phyloP scores from a whole-genome alignment of 805 yeast species.

The Candida railenensis region DNA sequence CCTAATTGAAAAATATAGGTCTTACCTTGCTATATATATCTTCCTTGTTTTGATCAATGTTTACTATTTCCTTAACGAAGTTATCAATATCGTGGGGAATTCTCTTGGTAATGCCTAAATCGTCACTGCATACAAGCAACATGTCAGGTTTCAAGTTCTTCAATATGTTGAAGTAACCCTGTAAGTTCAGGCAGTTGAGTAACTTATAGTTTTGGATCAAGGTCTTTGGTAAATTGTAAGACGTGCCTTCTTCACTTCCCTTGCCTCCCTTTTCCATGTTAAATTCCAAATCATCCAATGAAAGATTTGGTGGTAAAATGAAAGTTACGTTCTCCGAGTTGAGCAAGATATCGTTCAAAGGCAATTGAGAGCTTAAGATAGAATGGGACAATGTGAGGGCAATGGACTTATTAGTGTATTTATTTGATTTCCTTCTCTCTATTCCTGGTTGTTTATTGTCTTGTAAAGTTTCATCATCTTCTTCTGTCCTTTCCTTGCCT shows the following conservation, averaged over 20 bases:
- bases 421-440: conserved; percentile 5
- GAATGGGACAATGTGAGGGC: conserved; percentile 43
- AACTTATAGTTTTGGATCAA: conserved; percentile 35
- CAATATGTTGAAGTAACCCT: conserved; percentile 38
- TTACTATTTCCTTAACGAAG: conserved; percentile 37
- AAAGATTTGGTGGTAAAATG: conserved; percentile 43
- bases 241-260: not conserved
- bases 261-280: conserved; percentile 13
- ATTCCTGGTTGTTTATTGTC: conserved; percentile 3
- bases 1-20: conserved; percentile 15
- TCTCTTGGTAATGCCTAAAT: conserved; percentile 32
- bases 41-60: conserved; percentile 22
- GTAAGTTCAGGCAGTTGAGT: conserved; percentile 36
- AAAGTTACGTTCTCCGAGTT: conserved; percentile 40
- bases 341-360: conserved; percentile 36
- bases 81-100: conserved; percentile 35
- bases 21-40: conserved; percentile 20
- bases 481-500: conserved; percentile 3
- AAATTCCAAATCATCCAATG: conserved; percentile 34
- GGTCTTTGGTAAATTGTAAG: conserved; percentile 19
- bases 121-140: conserved; percentile 40
- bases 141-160: conserved; percentile 42
- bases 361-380: conserved; percentile 34
- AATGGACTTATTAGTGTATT: conserved; percentile 31
- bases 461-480: conserved; percentile 4